Evolutionary conservation across 306 rosid species (phyloP).

Genomic region (Glycine tomentella): DNA sequence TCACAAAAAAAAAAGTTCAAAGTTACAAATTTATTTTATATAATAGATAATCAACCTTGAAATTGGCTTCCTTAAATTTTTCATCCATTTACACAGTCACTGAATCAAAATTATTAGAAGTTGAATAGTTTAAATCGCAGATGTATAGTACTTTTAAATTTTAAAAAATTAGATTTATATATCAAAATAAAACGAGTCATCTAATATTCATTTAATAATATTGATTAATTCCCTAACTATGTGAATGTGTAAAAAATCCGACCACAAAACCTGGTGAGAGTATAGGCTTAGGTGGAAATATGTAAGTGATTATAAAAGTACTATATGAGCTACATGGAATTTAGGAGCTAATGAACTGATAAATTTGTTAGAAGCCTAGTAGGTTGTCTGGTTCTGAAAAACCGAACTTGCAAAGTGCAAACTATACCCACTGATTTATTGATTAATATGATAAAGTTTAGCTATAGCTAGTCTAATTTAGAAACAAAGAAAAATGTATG

Average conservation of each 20-base stretch:
- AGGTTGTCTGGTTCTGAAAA: constrained; percentile 31
- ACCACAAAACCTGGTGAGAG: neutral
- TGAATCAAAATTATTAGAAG: neutral
- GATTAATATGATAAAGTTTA: neutral
- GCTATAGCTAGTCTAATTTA: constrained; percentile 7
- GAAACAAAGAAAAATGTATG: neutral
- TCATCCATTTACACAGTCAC: neutral
- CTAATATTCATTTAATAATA: neutral
- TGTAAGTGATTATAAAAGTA: neutral
- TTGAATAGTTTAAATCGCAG: neutral
- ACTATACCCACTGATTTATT: constrained; percentile 6
- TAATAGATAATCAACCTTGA: neutral
- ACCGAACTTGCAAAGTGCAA: neutral
- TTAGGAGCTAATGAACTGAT: neutral
- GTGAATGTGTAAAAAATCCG: neutral
- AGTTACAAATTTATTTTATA: too few relatives aligned
- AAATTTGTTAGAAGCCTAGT: neutral
- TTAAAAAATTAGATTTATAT: neutral
- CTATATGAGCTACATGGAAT: neutral
- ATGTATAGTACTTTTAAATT: too few relatives aligned
- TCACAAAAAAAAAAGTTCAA: too few relatives aligned
- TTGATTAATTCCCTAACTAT: neutral
- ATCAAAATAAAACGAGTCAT: neutral
- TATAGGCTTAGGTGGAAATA: neutral
- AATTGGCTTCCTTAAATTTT: neutral